These are phyloP conservation scores for Metrosideros polymorpha DNA, from an alignment of 441 rosid genomes.

Conservation along the genomic window DNA sequence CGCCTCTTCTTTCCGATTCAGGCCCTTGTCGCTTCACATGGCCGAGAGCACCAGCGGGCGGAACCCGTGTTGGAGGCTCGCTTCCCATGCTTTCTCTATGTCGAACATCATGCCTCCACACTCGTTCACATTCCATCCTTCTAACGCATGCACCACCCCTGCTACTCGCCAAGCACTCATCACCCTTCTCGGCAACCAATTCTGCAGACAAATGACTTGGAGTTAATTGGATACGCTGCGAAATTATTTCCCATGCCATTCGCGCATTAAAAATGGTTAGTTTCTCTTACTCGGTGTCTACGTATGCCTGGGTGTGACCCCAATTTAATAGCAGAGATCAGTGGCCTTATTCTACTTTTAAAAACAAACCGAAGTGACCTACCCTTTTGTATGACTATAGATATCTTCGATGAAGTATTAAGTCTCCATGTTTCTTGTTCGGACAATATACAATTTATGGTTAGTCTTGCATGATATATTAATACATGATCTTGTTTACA, in stretches of 20 bases:
- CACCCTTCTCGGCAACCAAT: conserved; percentile 28
- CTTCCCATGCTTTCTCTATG: too few relatives aligned
- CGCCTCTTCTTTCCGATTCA: too few relatives aligned
- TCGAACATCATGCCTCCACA: too few relatives aligned
- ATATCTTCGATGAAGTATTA: background rate
- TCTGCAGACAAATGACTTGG: background rate
- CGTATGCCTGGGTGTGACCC: background rate
- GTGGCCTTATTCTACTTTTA: background rate
- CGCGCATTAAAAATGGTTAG: background rate
- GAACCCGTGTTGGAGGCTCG: too few relatives aligned
- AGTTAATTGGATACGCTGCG: background rate
- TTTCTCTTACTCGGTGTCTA: background rate
- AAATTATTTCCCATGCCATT: background rate
- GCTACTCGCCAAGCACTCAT: conserved; percentile 34
- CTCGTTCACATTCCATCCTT: conserved; percentile 32
- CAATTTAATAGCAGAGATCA: background rate
- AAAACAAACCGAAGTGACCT: background rate
- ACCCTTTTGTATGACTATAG: background rate
- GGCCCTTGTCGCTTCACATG: too few relatives aligned
- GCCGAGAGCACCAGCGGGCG: too few relatives aligned
- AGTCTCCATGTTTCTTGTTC: background rate
- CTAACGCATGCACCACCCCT: conserved; percentile 23
- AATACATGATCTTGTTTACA: background rate
- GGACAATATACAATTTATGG: background rate
- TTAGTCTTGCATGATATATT: background rate